Percentiles rank a stretch among this genome's conserved stretches.
These are phyloP conservation scores for Pisolithus microcarpus DNA, from an alignment of 768 basidiomycete genomes.

Conservation along the genomic window DNA sequence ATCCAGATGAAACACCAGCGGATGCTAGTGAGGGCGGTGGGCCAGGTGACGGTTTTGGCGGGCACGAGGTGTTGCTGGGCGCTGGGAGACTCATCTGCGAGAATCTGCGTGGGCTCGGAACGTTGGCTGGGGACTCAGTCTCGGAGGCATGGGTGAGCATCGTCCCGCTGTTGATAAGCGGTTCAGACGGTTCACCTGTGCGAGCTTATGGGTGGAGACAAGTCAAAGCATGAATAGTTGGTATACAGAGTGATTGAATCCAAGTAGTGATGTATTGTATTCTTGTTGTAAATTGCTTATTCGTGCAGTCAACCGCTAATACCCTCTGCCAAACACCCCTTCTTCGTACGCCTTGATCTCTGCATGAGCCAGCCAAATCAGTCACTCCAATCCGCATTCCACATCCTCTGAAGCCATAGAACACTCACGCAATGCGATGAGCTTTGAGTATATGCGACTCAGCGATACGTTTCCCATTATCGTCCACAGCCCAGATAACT, in stretches of 20 bases:
- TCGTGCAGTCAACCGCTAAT: not conserved
- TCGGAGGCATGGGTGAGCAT: slow-evolving; percentile 42
- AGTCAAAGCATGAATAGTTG: no score
- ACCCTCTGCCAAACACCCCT: slow-evolving; percentile 26
- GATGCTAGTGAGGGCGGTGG: slow-evolving; percentile 6
- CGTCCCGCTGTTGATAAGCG: slow-evolving; percentile 38
- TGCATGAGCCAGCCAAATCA: slow-evolving; percentile 16
- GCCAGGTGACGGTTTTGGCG: slow-evolving; percentile 31
- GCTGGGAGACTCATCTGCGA: slow-evolving; percentile 61
- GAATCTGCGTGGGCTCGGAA: slow-evolving; percentile 54
- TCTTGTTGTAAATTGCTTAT: no score
- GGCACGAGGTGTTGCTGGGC: slow-evolving; percentile 57
- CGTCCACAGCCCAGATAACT: slow-evolving; percentile 38
- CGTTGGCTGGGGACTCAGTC: slow-evolving; percentile 20
- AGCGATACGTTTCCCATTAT: slow-evolving; percentile 59
- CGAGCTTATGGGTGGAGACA: slow-evolving; percentile 55
- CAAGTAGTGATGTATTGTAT: no score
- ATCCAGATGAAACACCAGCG: slow-evolving; percentile 52
- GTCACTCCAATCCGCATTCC: not conserved
- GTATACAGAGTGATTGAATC: no score
- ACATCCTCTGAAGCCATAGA: not conserved
- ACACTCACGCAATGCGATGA: slow-evolving; percentile 55
- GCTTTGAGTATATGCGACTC: slow-evolving; percentile 62
- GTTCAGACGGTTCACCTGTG: slow-evolving; percentile 47
- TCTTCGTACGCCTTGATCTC: slow-evolving; percentile 68